phyloP scores from a whole-genome alignment of 176 grass and related monocot species.

The Phoenix roebelenii region DNA sequence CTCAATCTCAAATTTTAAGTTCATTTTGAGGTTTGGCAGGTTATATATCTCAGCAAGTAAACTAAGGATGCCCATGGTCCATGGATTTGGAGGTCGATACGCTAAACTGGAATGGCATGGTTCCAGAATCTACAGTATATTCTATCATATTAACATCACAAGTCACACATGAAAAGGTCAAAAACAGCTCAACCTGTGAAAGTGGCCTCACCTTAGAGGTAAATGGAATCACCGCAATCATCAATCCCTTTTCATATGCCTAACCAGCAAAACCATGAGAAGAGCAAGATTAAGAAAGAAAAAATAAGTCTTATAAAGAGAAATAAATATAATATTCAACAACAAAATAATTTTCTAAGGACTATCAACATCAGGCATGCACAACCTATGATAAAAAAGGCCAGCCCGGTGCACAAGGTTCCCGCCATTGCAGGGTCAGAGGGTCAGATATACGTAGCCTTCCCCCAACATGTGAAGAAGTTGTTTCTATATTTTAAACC shows the following conservation, averaged over 20 bases:
- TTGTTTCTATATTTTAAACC: too few relatives aligned
- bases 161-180: constrained; percentile 4
- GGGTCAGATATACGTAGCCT: too few relatives aligned
- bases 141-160: constrained; percentile 4
- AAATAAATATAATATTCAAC: too few relatives aligned
- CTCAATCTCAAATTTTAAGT: constrained; percentile 98
- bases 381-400: too few relatives aligned
- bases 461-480: too few relatives aligned
- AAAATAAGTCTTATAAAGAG: neutral
- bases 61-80: constrained; percentile 99
- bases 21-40: constrained; percentile 98
- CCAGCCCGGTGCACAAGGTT: too few relatives aligned
- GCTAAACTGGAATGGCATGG: constrained; percentile 88
- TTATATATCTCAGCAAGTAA: constrained; percentile 92
- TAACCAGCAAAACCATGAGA: constrained; percentile 25
- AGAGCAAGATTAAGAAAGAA: constrained; percentile 10
- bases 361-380: too few relatives aligned
- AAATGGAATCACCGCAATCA: constrained; percentile 96
- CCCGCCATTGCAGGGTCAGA: too few relatives aligned
- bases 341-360: too few relatives aligned
- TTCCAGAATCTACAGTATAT: constrained; percentile 75
- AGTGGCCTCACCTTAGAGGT: constrained; percentile 76
- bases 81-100: constrained; percentile 96
- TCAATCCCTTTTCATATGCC: constrained; percentile 94
- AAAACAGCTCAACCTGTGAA: constrained; percentile 6